Evolutionary conservation across 768 basidiomycete species (phyloP), one percentile per base, ranked within the genome.

Genomic region (Lactifluus rugatus): DNA sequence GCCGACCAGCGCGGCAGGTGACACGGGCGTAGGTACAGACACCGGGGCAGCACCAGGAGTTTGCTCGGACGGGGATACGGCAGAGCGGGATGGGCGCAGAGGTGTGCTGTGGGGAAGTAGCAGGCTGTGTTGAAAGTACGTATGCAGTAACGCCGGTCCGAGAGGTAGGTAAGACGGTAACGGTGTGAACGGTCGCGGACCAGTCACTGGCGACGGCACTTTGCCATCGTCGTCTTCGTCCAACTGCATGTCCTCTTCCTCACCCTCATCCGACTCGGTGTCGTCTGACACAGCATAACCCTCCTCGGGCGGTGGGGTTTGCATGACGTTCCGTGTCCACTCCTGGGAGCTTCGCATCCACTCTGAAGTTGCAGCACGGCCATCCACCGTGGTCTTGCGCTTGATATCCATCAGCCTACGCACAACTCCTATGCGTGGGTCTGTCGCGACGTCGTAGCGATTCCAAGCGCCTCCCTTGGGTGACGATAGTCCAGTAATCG

Each of bases 11-110:
- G 86, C 85, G 4, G 87, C 88, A 19, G 90, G 90, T 0, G 89
- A 92, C 2, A 92, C 87, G 1, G 90, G 90, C 0, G 90, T 93
- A 1, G 88, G 89, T 0, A 85, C 89, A n/a, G 79, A 78, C 2
- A 74, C 73, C 3, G 71, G 72, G 4, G 65, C 71, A 32, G 75
- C 66, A 14, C 74, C 69, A 16, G 73, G 66, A 0, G 75, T 57
- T 39, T 55, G 70, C 3, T 76, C 72, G 62, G 73, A 72, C 47
- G 76, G 75, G 9, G 78, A 75, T 13, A 75, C 74, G 2, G 78
- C 74, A 10, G 79, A 74, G 1, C 76, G 84, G 0, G 82, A 82
- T 1, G 83, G 79, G 1, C 81, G 79, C 2, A 89, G 70, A 3
- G 85, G 78, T 25, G 72, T 75, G 63, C 83, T 81, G 41, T 84